phyloP scores from a whole-genome alignment of 495 filamentous ascomycete species.

The Xylaria longipes region DNA sequence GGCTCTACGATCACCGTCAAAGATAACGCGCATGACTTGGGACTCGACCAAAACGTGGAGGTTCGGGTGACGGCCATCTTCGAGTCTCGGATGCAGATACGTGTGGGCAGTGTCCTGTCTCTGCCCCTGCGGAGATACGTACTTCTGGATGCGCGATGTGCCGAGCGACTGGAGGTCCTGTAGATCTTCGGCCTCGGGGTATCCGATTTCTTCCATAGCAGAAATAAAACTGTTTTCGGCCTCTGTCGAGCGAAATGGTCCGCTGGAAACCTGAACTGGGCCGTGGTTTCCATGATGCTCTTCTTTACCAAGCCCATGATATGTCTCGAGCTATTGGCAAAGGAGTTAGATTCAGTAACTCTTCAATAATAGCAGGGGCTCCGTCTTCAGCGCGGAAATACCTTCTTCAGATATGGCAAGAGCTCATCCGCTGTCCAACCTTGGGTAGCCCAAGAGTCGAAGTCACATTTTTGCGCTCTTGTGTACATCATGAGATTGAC shows the following conservation, averaged over 20 bases:
- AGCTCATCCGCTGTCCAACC: not conserved
- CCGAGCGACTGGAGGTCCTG: slow-evolving; percentile 43
- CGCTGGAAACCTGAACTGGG: slow-evolving; percentile 54
- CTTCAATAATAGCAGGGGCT: too few species aligned
- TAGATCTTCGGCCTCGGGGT: slow-evolving; percentile 46
- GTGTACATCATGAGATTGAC: slow-evolving; percentile 56
- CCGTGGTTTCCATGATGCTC: slow-evolving; percentile 53
- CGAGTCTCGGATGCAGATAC: slow-evolving; percentile 48
- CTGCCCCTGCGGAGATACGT: slow-evolving; percentile 41
- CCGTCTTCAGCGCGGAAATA: not conserved
- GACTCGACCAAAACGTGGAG: slow-evolving; percentile 55
- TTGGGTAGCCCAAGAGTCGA: not conserved
- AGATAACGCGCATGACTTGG: slow-evolving; percentile 52
- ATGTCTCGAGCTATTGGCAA: slow-evolving; percentile 50
- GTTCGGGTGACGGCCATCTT: slow-evolving; percentile 46
- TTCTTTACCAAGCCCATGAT: slow-evolving; percentile 34
- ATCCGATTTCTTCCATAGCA: slow-evolving; percentile 49
- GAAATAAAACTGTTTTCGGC: slow-evolving; percentile 48
- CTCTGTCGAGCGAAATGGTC: slow-evolving; percentile 34
- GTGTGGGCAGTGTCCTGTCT: slow-evolving; percentile 49
- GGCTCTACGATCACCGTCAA: slow-evolving; percentile 48
- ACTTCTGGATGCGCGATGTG: slow-evolving; percentile 30
- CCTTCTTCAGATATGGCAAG: not conserved
- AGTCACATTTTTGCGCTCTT: not conserved
- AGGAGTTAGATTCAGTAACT: too few species aligned